Base-by-base conservation (phyloP, 176 grass and related monocot species). In the Puya raimondii region DNA sequence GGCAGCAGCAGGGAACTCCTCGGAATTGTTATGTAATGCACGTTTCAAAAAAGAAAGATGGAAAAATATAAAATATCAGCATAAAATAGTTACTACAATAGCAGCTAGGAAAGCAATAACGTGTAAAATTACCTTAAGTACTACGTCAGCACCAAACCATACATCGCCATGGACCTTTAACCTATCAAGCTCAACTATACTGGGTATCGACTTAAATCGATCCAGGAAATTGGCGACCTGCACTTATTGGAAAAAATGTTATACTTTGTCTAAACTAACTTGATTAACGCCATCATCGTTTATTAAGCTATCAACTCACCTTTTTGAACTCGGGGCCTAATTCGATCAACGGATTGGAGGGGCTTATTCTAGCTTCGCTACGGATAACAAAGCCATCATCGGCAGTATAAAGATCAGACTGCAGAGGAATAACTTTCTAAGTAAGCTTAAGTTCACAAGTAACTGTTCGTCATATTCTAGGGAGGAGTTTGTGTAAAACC, bases 401-500 rank as follows among this genome's bases (percentile, higher is more conserved):
- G 78, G 93, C 88, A 10, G 90, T 99, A 56, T 99, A 99, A 23
- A 99, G 87, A 81, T 99, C 95, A 80, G 95, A 99, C 95, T 99
- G 86, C 8, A 23, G 48, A 69, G 73, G 3, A 68, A 65, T 74
- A 84, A 49, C 49, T 16, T 64, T 25, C 61, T 79, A 64, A 64
- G 54, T 16, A 79, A 49, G 33, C 33, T 29, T 47, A 59, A 26
- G 10, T 53, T 56, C 51, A 29, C 10, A 16, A 63, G 12, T 54
- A 57, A 59, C 15, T 63, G 47, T 27, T 58, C 21, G 79, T 29
- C 65, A 72, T 64, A 74, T 47, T 42, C 79, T 23, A 52, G 12
- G 48, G 11, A 65, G 16, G 59, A 52, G 65, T 50, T 50, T 3
- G 81, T 33, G 69, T 68, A 79, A 79, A 81, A 99, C 90, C 95